Percentiles rank a stretch among this genome's conserved stretches.
Evolutionary conservation across 2,329 filamentous ascomycete species (phyloP).

Genomic region (Colletotrichum navitas): DNA sequence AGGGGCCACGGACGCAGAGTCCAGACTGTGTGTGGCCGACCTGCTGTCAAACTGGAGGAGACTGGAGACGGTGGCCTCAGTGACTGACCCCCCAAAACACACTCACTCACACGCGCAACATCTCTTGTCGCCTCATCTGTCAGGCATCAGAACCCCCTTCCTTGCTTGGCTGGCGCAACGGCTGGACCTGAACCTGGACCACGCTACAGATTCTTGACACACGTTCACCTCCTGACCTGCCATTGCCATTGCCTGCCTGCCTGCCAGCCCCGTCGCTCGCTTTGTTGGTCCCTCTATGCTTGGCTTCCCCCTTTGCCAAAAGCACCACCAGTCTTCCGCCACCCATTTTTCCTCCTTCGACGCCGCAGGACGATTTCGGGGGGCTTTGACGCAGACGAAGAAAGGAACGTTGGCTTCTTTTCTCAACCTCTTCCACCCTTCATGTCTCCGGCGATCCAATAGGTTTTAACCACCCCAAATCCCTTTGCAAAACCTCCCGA

Average conservation of each 20-base stretch:
- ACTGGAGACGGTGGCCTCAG: constrained; percentile 9
- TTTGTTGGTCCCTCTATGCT: constrained; percentile 36
- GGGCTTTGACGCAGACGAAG: constrained; percentile 32
- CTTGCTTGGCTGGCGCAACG: constrained; percentile 35
- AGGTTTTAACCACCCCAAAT: constrained; percentile 30
- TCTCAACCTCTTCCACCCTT: constrained; percentile 22
- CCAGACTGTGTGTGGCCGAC: not conserved
- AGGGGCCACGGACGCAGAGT: not conserved
- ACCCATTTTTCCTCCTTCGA: constrained; percentile 28
- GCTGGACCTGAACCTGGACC: constrained; percentile 33
- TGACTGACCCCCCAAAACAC: too few relatives aligned
- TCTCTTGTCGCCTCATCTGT: constrained; percentile 23
- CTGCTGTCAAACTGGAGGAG: not conserved
- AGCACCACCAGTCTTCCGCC: constrained; percentile 27
- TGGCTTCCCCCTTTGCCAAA: constrained; percentile 39
- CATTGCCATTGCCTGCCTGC: not conserved
- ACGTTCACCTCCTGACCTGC: constrained; percentile 39
- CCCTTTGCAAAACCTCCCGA: constrained; percentile 30
- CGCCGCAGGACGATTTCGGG: constrained; percentile 40
- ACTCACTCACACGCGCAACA: not conserved
- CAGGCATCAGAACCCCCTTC: constrained; percentile 20
- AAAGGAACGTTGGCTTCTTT: constrained; percentile 33
- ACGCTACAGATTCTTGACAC: constrained; percentile 42
- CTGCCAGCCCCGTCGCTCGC: constrained; percentile 31
- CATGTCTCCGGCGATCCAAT: constrained; percentile 37